Conservation (phyloP, 169 alveolate genomes). For the Theileria parva region DNA sequence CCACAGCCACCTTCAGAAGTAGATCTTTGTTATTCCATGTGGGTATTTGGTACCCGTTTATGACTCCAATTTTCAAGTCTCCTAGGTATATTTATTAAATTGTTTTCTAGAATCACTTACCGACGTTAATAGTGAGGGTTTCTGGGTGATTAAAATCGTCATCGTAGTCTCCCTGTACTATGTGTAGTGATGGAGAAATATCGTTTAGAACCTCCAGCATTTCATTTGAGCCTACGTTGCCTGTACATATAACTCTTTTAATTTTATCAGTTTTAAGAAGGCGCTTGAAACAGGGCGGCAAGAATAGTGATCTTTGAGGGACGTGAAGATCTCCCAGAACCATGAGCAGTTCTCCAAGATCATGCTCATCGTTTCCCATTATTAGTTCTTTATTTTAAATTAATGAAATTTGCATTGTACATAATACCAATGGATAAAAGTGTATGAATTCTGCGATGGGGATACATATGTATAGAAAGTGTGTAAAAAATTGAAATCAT, state of each 20-base stretch:
- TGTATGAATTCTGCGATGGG: neutral
- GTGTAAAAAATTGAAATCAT: neutral
- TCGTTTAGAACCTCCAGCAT: conserved; percentile 70
- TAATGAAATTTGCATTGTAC: neutral
- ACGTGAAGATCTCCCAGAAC: conserved; percentile 78
- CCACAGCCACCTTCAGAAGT: conserved; percentile 80
- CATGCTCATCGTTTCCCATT: conserved; percentile 46
- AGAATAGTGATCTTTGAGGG: conserved; percentile 73
- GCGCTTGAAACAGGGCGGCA: conserved; percentile 75
- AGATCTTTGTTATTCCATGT: conserved; percentile 93
- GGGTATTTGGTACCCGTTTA: conserved; percentile 91
- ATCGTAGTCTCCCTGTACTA: conserved; percentile 80
- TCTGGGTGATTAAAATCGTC: conserved; percentile 69
- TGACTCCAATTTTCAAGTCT: conserved; percentile 87
- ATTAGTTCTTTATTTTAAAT: neutral
- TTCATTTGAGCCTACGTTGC: conserved; percentile 75
- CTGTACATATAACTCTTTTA: conserved; percentile 76
- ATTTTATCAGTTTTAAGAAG: conserved; percentile 78
- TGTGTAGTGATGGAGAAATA: conserved; percentile 76
- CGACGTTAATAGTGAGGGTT: conserved; percentile 53
- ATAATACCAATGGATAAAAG: neutral
- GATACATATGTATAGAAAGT: neutral
- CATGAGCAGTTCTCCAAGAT: conserved; percentile 71
- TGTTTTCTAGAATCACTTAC: conserved; percentile 6
- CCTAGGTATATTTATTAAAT: conserved; percentile 75